A percentile compares a stretch with the other conserved stretches of the same genome.
phyloP scores from a whole-genome alignment of 768 basidiomycete genomes.

The Hydnum rufescens region DNA sequence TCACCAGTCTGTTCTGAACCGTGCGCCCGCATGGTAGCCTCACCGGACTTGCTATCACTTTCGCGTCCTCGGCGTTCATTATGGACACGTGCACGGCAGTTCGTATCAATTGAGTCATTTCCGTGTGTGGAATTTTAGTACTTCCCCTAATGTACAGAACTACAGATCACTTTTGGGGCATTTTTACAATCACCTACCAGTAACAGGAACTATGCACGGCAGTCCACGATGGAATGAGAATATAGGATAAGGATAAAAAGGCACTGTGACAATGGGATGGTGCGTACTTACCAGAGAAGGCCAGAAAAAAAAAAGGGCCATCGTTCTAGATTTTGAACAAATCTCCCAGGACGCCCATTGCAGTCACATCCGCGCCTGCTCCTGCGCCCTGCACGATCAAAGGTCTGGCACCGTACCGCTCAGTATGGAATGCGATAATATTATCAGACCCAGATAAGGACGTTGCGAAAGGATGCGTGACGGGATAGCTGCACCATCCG shows the following conservation, averaged over 20 bases:
- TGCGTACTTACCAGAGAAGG: too few species aligned
- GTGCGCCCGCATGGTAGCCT: slow-evolving; percentile 4
- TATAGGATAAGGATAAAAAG: too few species aligned
- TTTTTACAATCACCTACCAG: too few species aligned
- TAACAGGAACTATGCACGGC: too few species aligned
- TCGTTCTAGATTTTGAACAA: slow-evolving; percentile 33
- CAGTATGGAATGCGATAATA: slow-evolving; percentile 93
- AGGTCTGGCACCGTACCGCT: slow-evolving; percentile 72
- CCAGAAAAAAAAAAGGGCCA: too few species aligned
- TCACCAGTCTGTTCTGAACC: slow-evolving; percentile 27
- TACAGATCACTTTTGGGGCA: too few species aligned
- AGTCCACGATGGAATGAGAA: too few species aligned
- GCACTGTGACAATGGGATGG: too few species aligned
- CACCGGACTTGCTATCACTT: background rate
- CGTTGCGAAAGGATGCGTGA: slow-evolving; percentile 83
- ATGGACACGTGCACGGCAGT: slow-evolving; percentile 19
- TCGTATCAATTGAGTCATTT: too few species aligned
- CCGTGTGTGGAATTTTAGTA: too few species aligned
- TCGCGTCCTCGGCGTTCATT: background rate
- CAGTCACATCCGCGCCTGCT: slow-evolving; percentile 94
- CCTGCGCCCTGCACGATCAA: slow-evolving; percentile 91
- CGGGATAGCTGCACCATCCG: slow-evolving; percentile 44
- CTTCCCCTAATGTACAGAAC: too few species aligned
- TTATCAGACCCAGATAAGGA: slow-evolving; percentile 93
- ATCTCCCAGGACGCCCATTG: slow-evolving; percentile 92